phyloP scores from a whole-genome alignment of 495 filamentous ascomycete genomes.

The Podospora anserina region DNA sequence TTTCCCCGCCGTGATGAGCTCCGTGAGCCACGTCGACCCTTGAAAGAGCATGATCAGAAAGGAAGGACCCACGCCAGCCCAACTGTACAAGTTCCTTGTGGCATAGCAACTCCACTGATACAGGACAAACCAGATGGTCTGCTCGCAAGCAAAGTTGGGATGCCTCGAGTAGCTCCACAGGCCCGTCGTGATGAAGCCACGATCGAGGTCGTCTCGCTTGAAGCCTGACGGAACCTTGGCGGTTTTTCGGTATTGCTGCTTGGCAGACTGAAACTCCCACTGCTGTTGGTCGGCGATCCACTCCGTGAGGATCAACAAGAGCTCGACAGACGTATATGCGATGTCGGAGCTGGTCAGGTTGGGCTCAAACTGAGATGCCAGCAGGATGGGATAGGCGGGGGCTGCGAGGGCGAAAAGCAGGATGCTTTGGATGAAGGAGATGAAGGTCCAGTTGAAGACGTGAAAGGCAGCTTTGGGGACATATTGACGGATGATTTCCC shows the following conservation, averaged over 20 bases:
- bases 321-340: slow-evolving; percentile 61
- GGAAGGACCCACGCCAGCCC: slow-evolving; percentile 69
- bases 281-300: slow-evolving; percentile 89
- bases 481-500: slow-evolving; percentile 47
- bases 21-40: slow-evolving; percentile 81
- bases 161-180: slow-evolving; percentile 85
- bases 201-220: slow-evolving; percentile 73
- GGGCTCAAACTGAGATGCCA: slow-evolving; percentile 43
- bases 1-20: slow-evolving; percentile 71
- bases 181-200: slow-evolving; percentile 83
- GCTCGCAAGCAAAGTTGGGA: slow-evolving; percentile 92
- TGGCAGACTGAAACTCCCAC: slow-evolving; percentile 87
- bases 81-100: slow-evolving; percentile 68
- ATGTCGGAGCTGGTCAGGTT: slow-evolving; percentile 58
- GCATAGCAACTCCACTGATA: slow-evolving; percentile 83
- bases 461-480: slow-evolving; percentile 59
- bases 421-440: slow-evolving; percentile 78
- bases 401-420: slow-evolving; percentile 71
- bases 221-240: slow-evolving; percentile 64
- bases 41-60: slow-evolving; percentile 79
- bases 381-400: slow-evolving; percentile 78
- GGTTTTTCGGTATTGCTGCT: slow-evolving; percentile 65
- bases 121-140: slow-evolving; percentile 80
- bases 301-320: slow-evolving; percentile 70
- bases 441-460: slow-evolving; percentile 83